These are phyloP conservation scores for Blastobotrys persicus DNA, from an alignment of 1,139 yeast species.

Conservation along the genomic window DNA sequence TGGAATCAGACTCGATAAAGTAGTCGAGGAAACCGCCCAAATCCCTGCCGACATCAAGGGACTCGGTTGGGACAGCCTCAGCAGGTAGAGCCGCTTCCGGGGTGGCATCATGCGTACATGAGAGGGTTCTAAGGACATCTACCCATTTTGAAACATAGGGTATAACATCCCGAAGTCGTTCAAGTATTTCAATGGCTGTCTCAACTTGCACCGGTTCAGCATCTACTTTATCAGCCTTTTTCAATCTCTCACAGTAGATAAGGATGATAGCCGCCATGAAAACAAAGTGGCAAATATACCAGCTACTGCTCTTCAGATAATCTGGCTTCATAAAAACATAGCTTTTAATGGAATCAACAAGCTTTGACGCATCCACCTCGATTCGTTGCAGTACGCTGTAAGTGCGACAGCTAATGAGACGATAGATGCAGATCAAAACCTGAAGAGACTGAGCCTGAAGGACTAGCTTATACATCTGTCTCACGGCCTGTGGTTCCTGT, in stretches of 20 bases:
- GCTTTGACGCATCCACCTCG: constrained; percentile 7
- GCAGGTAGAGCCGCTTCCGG: neutral
- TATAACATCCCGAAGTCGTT: constrained; percentile 5
- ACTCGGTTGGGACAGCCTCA: neutral
- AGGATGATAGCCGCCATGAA: constrained; percentile 17
- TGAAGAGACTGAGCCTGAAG: neutral
- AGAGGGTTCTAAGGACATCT: constrained; percentile 9
- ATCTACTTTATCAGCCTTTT: neutral
- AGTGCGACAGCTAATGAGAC: constrained; percentile 4
- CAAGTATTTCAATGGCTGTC: constrained; percentile 14
- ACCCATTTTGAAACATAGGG: constrained; percentile 18
- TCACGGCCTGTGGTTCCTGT: constrained; percentile 5
- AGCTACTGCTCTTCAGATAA: constrained; percentile 10
- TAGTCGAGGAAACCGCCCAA: neutral
- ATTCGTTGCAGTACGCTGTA: constrained; percentile 5
- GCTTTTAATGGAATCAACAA: constrained; percentile 10
- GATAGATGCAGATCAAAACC: neutral
- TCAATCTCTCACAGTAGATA: constrained; percentile 15
- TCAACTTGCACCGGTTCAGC: constrained; percentile 3
- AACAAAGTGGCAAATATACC: constrained; percentile 18
- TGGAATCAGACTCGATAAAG: constrained; percentile 3
- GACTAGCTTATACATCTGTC: constrained; percentile 12
- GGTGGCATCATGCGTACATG: neutral
- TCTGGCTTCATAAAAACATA: constrained; percentile 5
- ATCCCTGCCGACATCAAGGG: neutral